A percentile compares a stretch with the other conserved stretches of the same genome.
These are phyloP conservation scores for Pistacia atlantica DNA, from an alignment of 345 rosid species.

Conservation along the genomic window DNA sequence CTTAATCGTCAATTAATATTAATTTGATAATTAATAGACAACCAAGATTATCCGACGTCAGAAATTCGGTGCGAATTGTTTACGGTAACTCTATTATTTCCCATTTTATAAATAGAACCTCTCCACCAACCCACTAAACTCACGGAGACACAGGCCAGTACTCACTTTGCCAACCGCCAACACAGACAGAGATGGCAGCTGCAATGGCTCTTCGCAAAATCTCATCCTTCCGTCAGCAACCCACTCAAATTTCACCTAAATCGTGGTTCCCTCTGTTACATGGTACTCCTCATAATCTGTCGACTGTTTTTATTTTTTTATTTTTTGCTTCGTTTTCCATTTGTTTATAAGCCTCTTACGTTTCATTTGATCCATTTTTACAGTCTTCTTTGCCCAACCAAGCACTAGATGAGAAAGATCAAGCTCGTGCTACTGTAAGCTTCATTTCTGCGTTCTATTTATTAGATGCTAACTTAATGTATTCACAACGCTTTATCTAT, in stretches of 20 bases:
- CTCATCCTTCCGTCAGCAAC: constrained; percentile 50
- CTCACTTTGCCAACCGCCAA: neutral
- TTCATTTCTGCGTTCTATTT: neutral
- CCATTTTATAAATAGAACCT: neutral
- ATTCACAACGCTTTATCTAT: neutral
- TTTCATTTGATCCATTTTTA: constrained; percentile 17
- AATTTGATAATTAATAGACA: too few relatives aligned
- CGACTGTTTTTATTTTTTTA: constrained; percentile 15
- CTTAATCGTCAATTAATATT: too few relatives aligned
- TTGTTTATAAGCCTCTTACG: neutral
- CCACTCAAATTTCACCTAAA: constrained; percentile 39
- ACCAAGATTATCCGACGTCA: too few relatives aligned
- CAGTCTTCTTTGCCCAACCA: constrained; percentile 71
- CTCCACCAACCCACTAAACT: constrained; percentile 11
- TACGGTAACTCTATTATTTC: too few relatives aligned
- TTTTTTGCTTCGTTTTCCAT: neutral
- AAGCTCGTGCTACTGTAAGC: constrained; percentile 64
- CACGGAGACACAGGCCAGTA: constrained; percentile 7
- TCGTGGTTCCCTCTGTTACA: constrained; percentile 43
- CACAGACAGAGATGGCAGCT: constrained; percentile 37
- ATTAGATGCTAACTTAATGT: neutral
- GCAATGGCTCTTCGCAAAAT: constrained; percentile 75
- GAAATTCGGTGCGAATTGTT: too few relatives aligned
- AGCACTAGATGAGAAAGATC: constrained; percentile 50
- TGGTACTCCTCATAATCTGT: constrained; percentile 36